Conservation (phyloP, 2,329 filamentous ascomycete species). For the Neospermospora avenae region DNA sequence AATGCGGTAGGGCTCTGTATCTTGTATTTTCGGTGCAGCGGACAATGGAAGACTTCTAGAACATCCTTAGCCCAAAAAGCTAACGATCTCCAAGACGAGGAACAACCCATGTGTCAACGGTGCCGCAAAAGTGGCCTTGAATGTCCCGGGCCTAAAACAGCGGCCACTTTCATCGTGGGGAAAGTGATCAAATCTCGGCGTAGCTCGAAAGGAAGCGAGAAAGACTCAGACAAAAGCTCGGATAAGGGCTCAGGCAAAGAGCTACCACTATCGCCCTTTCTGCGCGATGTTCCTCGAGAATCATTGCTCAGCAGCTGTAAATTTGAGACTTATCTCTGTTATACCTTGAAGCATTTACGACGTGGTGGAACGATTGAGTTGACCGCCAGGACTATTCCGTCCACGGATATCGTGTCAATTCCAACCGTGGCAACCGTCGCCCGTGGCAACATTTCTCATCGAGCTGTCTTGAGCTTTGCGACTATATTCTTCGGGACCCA, state of each 20-base stretch:
- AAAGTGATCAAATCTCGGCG: conserved; percentile 33
- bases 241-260: background rate
- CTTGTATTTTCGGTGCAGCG: background rate
- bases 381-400: conserved; percentile 22
- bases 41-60: background rate
- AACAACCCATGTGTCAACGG: conserved; percentile 29
- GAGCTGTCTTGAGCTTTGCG: conserved; percentile 30
- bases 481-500: conserved; percentile 31
- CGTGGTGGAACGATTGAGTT: conserved; percentile 30
- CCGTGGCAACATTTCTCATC: conserved; percentile 21
- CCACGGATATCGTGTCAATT: conserved; percentile 21
- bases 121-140: conserved; percentile 28
- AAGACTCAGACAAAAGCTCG: background rate
- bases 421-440: conserved; percentile 7
- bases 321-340: conserved; percentile 32
- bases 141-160: conserved; percentile 30
- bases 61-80: conserved; percentile 7
- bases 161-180: conserved; percentile 29
- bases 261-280: background rate
- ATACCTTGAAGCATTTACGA: conserved; percentile 23
- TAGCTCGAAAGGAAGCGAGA: background rate
- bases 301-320: conserved; percentile 18
- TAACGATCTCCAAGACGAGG: conserved; percentile 26
- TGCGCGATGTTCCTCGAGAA: background rate
- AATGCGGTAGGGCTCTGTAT: conserved; percentile 31